Conservation (phyloP, 768 basidiomycete genomes). For the Boletus fagicola region DNA sequence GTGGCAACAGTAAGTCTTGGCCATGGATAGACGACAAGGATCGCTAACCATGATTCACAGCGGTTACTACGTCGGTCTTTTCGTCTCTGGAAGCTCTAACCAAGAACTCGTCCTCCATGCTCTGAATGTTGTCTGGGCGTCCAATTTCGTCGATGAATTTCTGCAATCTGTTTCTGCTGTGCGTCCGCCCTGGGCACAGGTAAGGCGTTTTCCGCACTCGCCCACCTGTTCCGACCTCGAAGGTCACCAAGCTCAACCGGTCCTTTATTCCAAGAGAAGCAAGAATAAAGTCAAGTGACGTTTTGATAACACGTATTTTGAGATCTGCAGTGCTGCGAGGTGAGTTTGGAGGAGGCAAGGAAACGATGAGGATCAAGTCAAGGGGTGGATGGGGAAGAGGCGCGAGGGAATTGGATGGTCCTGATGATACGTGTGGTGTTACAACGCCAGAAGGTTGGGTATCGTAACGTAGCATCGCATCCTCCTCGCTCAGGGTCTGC, state of each 20-base stretch:
- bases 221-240: slow-evolving; percentile 83
- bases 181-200: slow-evolving; percentile 64
- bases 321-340: slow-evolving; percentile 78
- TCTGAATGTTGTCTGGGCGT: slow-evolving; percentile 38
- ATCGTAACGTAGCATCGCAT: slow-evolving; percentile 60
- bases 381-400: slow-evolving; percentile 84
- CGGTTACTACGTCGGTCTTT: slow-evolving; percentile 95
- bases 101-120: slow-evolving; percentile 61
- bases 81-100: slow-evolving; percentile 82
- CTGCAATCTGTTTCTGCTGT: slow-evolving; percentile 66
- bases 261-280: slow-evolving; percentile 75
- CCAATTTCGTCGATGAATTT: slow-evolving; percentile 77
- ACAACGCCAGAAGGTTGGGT: slow-evolving; percentile 50
- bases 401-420: slow-evolving; percentile 75
- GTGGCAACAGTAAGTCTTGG: background rate
- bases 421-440: slow-evolving; percentile 68
- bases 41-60: slow-evolving; percentile 85
- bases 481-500: slow-evolving; percentile 69
- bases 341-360: slow-evolving; percentile 72
- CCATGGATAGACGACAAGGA: background rate
- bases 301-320: slow-evolving; percentile 85
- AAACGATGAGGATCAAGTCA: slow-evolving; percentile 90
- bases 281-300: slow-evolving; percentile 83
- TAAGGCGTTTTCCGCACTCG: slow-evolving; percentile 93
- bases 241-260: slow-evolving; percentile 87